Evolutionary conservation across 2,329 filamentous ascomycete genomes (phyloP), one percentile per base, ranked within the genome.

Genomic region (Trichoderma breve): DNA sequence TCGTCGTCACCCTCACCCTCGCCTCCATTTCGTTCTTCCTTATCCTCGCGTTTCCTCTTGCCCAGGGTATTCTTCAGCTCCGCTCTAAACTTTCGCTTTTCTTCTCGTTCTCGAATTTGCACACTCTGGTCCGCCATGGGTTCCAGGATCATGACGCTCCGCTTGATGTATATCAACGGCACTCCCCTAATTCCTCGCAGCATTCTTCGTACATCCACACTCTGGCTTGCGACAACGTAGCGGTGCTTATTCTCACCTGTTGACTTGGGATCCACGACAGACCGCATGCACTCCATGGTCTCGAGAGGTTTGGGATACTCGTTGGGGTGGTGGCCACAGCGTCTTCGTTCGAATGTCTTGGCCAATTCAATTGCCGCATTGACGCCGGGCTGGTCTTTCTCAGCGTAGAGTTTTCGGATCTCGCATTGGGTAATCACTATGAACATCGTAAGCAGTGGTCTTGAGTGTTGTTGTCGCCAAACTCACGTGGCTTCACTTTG

Each of bases 351-450:
- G 78, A 90, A 90, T 15, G 85, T 87, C 82, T 96, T 95, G 24
- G 93, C 93, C 74, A 90, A 85, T 60, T 91, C 87, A 77, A 97
- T 95, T 66, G 92, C 87, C n/a, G 84, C 83, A 74, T 81, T 79
- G 28, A 87, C 81, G 32, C 86, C 84, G 3, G 87, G 85, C 72
- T 88, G 86, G 76, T 79, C 84, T 74, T 88, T 87, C 68, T 86
- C 84, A 21, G 86, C 86, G 82, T 95, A 95, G 58, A 96, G 87
- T 79, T 93, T 92, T 76, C 92, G 90, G 80, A 95, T 94, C 72
- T 89, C 92, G 83, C 92, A 94, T 83, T 93, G 92, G 24, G 92
- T 93, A 74, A 95, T 93, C 89, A 94, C 89, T 91, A 72, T 7
- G 6, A 30, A 26, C 4, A 1, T 18, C 7, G 74, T 82, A 47